These are phyloP conservation scores for Salix brachista DNA, from an alignment of 345 rosid species.

Conservation along the genomic window DNA sequence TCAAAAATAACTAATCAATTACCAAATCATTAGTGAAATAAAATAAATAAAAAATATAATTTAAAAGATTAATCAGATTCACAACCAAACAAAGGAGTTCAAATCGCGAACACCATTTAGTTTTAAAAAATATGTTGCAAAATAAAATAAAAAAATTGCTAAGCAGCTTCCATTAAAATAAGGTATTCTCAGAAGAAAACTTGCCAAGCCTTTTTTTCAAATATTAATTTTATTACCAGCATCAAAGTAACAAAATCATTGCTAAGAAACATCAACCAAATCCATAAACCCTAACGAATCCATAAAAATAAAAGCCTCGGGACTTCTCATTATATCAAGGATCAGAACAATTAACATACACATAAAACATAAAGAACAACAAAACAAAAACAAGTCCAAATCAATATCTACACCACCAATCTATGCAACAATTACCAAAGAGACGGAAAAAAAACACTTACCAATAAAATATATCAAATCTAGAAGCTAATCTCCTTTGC, in stretches of 20 bases:
- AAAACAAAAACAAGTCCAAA: too few species aligned
- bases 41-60: too few species aligned
- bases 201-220: background rate
- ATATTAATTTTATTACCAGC: background rate
- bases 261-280: background rate
- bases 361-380: too few species aligned
- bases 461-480: slow-evolving; percentile 8
- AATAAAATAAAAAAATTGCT: background rate
- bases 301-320: background rate
- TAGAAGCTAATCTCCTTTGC: background rate
- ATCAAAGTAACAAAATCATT: background rate
- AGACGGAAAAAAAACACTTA: background rate
- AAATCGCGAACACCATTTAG: background rate
- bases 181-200: background rate
- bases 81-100: background rate
- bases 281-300: background rate
- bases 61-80: background rate
- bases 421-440: background rate
- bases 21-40: too few species aligned
- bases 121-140: too few species aligned
- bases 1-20: too few species aligned
- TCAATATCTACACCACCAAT: too few species aligned
- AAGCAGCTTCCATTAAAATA: background rate
- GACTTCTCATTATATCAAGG: too few species aligned
- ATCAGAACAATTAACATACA: too few species aligned